Base-by-base conservation (phyloP, 768 basidiomycete genomes). In the Kwoniella dendrophila region DNA sequence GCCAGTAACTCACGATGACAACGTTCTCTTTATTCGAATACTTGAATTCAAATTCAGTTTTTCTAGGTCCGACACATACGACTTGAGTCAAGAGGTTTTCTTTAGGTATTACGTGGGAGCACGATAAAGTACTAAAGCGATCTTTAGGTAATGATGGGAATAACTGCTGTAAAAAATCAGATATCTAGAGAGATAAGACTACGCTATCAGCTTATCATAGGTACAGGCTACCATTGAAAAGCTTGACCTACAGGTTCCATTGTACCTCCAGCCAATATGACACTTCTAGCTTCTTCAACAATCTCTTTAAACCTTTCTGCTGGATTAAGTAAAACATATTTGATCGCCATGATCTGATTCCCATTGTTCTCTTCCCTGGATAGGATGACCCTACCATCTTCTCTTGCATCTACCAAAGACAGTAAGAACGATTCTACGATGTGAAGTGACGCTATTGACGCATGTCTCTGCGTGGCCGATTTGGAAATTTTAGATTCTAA, bases 201-300 rank as follows among this genome's bases (percentile, higher is more conserved):
- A 27, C 29, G 4, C 6, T 41, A 16, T n/a, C 22, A 29, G 29
- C 27, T 27, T 11, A 11, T 20, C 12, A n/a, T n/a, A n/a, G n/a
- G n/a, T n/a, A n/a, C n/a, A n/a, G n/a, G n/a, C n/a, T n/a, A n/a
- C n/a, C n/a, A n/a, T n/a, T n/a, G n/a, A 12, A 29, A 43, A 48
- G 24, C 1, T 0, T 16, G 11, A 80, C 83, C 54, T 56, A 96
- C 92, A n/a, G 95, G 95, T 6, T 92, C 92, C 96, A 99, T 97
- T 0, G 95, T 99, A 4, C 95, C 95, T 8, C 95, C 95, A 7
- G 96, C 95, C 38, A 99, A 82, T 29, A 98, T 81, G n/a, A 98
- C 87, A 2, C 89, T 84, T 36, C 91, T 82, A 0, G 93, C 91
- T 26, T 83, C 82, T 20, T 92, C 86, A 0, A 91, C 85, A 5